These are phyloP conservation scores for Ceratobasidium papillatum DNA, from an alignment of 1,284 basidiomycete species.

Conservation along the genomic window DNA sequence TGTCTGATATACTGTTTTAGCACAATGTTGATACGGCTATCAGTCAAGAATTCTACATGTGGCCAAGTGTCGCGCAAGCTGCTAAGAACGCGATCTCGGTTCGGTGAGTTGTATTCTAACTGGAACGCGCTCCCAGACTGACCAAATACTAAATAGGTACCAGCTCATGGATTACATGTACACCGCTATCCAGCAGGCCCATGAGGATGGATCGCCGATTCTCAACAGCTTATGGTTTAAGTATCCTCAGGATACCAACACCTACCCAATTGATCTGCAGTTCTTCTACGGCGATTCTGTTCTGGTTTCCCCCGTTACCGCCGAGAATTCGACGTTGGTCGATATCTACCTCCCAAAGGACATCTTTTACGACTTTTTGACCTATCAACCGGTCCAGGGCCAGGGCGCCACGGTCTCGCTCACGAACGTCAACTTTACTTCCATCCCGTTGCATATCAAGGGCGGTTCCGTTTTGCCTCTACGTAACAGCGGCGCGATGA, in stretches of 20 bases:
- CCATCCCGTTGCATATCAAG: slow-evolving; percentile 69
- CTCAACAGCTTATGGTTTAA: slow-evolving; percentile 70
- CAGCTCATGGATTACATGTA: slow-evolving; percentile 69
- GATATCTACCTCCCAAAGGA: slow-evolving; percentile 69
- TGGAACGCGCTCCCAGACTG: no score
- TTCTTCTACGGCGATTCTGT: slow-evolving; percentile 74
- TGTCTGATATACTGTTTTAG: slow-evolving; percentile 50
- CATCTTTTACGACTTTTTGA: slow-evolving; percentile 70
- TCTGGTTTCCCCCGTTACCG: slow-evolving; percentile 72
- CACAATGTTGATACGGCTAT: slow-evolving; percentile 65
- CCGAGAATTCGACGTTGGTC: slow-evolving; percentile 67
- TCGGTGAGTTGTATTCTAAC: slow-evolving; percentile 54
- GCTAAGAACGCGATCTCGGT: slow-evolving; percentile 68
- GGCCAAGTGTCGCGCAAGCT: slow-evolving; percentile 65
- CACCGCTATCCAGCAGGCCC: slow-evolving; percentile 70
- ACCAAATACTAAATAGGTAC: no score
- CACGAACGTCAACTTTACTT: slow-evolving; percentile 61
- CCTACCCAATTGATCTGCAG: slow-evolving; percentile 69
- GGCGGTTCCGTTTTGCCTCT: slow-evolving; percentile 68
- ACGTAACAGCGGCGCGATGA: slow-evolving; percentile 64
- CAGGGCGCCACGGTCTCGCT: slow-evolving; percentile 59
- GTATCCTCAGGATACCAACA: slow-evolving; percentile 67
- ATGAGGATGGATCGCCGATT: slow-evolving; percentile 67
- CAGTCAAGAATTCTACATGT: slow-evolving; percentile 74
- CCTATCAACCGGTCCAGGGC: slow-evolving; percentile 60